Conservation (phyloP, 225 moss, liverwort and hornwort genomes). For the Rhytidiadelphus loreus region DNA sequence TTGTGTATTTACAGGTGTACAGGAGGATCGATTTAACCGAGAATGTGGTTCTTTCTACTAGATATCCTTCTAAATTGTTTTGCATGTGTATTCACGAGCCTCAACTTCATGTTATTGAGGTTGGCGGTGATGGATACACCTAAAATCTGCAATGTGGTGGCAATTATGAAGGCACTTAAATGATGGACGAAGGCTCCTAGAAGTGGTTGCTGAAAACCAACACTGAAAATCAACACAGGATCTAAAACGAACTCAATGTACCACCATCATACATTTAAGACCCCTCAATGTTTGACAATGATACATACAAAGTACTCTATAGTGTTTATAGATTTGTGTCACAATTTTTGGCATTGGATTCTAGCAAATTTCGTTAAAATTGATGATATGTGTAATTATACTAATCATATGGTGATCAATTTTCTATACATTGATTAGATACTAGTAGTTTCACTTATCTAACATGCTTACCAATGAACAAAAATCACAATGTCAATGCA, state of each 20-base stretch:
- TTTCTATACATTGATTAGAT: background rate
- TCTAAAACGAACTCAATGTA: background rate
- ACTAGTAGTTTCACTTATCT: background rate
- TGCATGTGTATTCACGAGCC: background rate
- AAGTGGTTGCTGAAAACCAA: background rate
- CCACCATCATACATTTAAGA: background rate
- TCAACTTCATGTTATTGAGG: background rate
- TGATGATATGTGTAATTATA: background rate
- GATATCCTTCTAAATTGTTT: background rate
- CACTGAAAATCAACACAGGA: background rate
- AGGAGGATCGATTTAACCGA: background rate
- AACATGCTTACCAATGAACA: accelerated
- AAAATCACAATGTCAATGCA: background rate
- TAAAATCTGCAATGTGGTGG: background rate
- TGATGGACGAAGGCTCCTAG: background rate
- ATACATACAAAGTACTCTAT: too few species aligned
- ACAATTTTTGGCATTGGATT: accelerated
- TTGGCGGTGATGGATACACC: background rate
- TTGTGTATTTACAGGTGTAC: background rate
- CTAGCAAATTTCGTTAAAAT: background rate
- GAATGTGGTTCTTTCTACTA: background rate
- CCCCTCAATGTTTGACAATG: too few species aligned
- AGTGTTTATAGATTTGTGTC: background rate
- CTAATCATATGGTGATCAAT: background rate
- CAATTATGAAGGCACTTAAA: background rate